Base-by-base conservation (phyloP, 345 rosid species). In the Nephelium lappaceum region DNA sequence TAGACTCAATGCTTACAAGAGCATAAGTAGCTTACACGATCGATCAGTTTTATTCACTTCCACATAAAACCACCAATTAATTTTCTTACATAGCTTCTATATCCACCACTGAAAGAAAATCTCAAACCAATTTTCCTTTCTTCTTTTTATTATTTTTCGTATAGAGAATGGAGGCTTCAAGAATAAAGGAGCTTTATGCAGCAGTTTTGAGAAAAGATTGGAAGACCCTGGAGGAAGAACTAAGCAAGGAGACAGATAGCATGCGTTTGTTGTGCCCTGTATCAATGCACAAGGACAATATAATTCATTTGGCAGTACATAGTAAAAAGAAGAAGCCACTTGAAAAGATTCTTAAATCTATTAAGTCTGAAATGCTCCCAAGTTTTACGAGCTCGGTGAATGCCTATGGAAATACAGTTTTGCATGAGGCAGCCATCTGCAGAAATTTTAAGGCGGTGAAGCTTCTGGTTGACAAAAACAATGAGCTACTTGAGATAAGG, bases 361-460 rank as follows among this genome's bases (percentile, higher is more conserved):
- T 31, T 31, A 31, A 31, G 36, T 2, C 36, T 31, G 36, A 31
- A 2, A 31, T 31, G 36, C 12, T 12, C 23, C 16, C 5, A 5
- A 0, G 27, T 61, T 0, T 61, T 4, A 1, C 15, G 6, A 61
- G 10, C 24, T 0, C 14, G 4, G 3, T 3, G 65, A 62, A 62
- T 23, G 27, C 6, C 9, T 24, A 62, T 2, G 84, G 81, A 9
- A 77, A 81, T 64, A 77, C 74, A 5, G 70, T 21, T 18, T 74
- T 81, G 21, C 84, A 81, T 16, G 78, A 77, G 64, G 74, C 71
- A 23, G 66, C 66, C 36, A 27, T 27, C 18, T 11, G 12, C 27
- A 25, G 66, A 11, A 61, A 61, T 12, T 21, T 21, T 19, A 27
- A 39, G 47, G 71, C 71, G 27, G 53, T 67, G 11, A n/a, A 19